phyloP scores from a whole-genome alignment of 2,329 filamentous ascomycete species.

The Monilinia fructicola region DNA sequence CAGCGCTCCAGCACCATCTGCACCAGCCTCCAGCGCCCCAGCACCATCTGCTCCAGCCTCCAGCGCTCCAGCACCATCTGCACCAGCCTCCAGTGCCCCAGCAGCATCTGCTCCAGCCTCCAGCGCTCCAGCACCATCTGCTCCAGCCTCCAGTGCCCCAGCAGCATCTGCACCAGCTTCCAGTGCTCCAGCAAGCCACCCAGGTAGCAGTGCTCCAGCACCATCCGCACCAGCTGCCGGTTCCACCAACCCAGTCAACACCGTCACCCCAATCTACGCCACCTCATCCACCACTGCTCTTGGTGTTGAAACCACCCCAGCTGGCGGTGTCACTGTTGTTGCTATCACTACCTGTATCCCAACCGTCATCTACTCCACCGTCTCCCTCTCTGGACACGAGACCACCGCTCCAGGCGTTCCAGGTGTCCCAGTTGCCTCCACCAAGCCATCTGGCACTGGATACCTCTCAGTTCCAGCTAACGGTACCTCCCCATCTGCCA shows the following conservation, averaged over 20 bases:
- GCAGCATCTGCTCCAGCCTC: neutral
- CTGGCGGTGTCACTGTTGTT: conserved; percentile 15
- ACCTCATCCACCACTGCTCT: neutral
- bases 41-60: neutral
- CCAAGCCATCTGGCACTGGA: conserved; percentile 14
- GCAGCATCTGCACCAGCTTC: neutral
- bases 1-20: too few species aligned
- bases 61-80: conserved; percentile 1
- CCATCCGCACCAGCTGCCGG: neutral
- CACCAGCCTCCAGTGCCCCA: too few species aligned
- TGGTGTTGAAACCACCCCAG: conserved; percentile 6
- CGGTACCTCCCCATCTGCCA: conserved; percentile 23
- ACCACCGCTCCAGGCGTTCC: neutral
- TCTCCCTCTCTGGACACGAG: conserved; percentile 1
- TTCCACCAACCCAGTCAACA: neutral
- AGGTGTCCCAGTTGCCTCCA: neutral
- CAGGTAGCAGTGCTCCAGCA: too few species aligned
- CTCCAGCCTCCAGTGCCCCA: neutral
- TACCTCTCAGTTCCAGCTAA: conserved; percentile 10
- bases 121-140: conserved; percentile 6
- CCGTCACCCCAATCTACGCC: too few species aligned
- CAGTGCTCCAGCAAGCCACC: too few species aligned
- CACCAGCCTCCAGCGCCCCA: neutral
- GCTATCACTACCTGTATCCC: conserved; percentile 26
- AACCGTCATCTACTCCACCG: conserved; percentile 27